Base-by-base conservation (phyloP, 805 yeast genomes). In the Priceomyces castillae region DNA sequence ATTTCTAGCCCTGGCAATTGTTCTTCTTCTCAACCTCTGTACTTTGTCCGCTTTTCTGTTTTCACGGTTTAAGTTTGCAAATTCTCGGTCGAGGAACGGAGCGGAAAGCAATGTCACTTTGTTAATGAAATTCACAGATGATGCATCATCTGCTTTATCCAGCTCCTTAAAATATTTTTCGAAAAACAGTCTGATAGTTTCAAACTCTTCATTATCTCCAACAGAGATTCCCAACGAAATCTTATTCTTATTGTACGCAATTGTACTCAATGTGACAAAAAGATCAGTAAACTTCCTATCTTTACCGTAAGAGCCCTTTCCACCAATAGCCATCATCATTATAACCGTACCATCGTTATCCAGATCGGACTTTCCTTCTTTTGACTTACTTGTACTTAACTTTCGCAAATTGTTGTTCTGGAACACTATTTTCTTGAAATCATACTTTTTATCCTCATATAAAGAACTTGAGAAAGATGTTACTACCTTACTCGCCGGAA, bases 1-100 rank as follows among this genome's bases (percentile, higher is more conserved):
- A 51, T 69, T 70, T 44, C 75, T 53, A 7, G 65, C 53, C 25
- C 65, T 51, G 14, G 74, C 73, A 22, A 69, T 65, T 17, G 57
- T 51, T 39, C 72, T 51, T 20, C 75, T 53, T 28, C 75, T 53
- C 15, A 49, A 43, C 41, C 69, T 50, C 49, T 71, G 74, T 7
- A 66, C 50, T 7, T 39, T 40, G 36, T 57, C 61, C 6, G 49
- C 43, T 37, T 64, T 69, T 37, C 70, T 54, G 30, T 56, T 46
- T 9, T 44, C 48, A 17, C 61, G 49, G 3, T 30, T 47, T n/a
- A 42, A 46, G 23, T 54, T 37, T 18, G 47, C 43, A 23, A 45
- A 48, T 6, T 52, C 47, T 3, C 51, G 41, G 42, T 68, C 72
- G 18, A 69, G 50, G 34, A 65, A 61, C 9, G 71, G 72, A 1